Percentiles rank a stretch among this genome's conserved stretches.
phyloP scores from a whole-genome alignment of 331 rosid genomes.

The Rosa hybrid region DNA sequence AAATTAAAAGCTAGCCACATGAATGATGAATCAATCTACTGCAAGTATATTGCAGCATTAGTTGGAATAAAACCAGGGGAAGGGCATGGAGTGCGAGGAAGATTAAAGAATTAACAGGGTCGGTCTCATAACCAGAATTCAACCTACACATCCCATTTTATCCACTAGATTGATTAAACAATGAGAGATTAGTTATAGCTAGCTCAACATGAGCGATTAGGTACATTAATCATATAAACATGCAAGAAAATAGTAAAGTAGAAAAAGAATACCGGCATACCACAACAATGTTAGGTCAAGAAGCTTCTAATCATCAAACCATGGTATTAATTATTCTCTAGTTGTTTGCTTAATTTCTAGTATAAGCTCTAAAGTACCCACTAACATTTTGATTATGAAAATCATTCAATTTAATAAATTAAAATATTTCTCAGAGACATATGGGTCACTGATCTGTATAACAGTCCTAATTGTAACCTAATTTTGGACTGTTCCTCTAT shows the following conservation, averaged over 20 bases:
- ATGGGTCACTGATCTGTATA: background rate
- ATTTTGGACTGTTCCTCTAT: background rate
- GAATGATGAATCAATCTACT: background rate
- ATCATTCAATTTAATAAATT: background rate
- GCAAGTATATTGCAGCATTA: no score
- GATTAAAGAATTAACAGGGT: background rate
- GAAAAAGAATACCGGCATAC: no score
- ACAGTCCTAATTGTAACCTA: background rate
- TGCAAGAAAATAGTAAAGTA: background rate
- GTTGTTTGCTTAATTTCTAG: background rate
- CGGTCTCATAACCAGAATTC: constrained; percentile 17
- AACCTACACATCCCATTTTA: background rate
- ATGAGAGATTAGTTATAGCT: background rate
- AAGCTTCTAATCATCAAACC: background rate
- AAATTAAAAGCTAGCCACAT: background rate
- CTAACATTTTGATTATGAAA: background rate
- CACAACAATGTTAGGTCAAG: background rate
- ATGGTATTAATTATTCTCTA: background rate
- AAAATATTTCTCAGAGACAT: background rate
- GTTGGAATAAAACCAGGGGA: background rate
- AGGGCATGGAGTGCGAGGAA: background rate
- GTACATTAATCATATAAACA: background rate
- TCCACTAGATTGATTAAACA: background rate
- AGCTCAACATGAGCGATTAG: constrained; percentile 1
- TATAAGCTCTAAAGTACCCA: background rate